phyloP scores from a whole-genome alignment of 208 protist species.

The Trypanosoma conorhini region DNA sequence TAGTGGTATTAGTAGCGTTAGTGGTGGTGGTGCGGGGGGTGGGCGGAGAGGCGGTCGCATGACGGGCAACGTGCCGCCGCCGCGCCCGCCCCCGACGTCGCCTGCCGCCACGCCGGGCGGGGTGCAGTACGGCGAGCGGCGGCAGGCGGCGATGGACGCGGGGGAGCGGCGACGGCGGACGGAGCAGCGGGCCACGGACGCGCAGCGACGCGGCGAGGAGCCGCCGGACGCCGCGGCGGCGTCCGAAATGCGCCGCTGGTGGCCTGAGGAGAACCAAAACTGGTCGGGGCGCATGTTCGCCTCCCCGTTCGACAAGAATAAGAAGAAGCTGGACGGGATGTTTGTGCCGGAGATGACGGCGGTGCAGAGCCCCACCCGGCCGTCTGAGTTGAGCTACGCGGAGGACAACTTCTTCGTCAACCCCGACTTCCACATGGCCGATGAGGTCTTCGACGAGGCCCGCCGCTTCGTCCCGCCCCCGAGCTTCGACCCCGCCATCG shows the following conservation, averaged over 20 bases:
- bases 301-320: conserved; percentile 72
- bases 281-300: conserved; percentile 77
- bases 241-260: conserved; percentile 62
- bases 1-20: not conserved
- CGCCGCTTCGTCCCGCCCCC: conserved; percentile 76
- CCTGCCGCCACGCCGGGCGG: conserved; percentile 72
- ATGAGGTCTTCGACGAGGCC: conserved; percentile 77
- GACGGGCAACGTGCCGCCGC: conserved; percentile 32
- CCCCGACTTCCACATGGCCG: conserved; percentile 75
- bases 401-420: conserved; percentile 73
- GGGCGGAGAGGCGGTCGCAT: conserved; percentile 1
- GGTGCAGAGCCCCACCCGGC: conserved; percentile 50
- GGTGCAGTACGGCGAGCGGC: conserved; percentile 67
- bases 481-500: conserved; percentile 80
- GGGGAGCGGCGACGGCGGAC: conserved; percentile 48
- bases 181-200: conserved; percentile 67
- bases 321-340: conserved; percentile 80
- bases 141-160: conserved; percentile 41
- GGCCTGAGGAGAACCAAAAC: conserved; percentile 65
- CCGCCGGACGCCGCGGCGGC: conserved; percentile 10
- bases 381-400: conserved; percentile 74
- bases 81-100: conserved; percentile 47
- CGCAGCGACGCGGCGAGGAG: conserved; percentile 64
- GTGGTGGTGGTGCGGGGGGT: not conserved
- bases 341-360: conserved; percentile 83